These are phyloP conservation scores for Castanea crenata DNA, from an alignment of 306 rosid genomes.

Conservation along the genomic window DNA sequence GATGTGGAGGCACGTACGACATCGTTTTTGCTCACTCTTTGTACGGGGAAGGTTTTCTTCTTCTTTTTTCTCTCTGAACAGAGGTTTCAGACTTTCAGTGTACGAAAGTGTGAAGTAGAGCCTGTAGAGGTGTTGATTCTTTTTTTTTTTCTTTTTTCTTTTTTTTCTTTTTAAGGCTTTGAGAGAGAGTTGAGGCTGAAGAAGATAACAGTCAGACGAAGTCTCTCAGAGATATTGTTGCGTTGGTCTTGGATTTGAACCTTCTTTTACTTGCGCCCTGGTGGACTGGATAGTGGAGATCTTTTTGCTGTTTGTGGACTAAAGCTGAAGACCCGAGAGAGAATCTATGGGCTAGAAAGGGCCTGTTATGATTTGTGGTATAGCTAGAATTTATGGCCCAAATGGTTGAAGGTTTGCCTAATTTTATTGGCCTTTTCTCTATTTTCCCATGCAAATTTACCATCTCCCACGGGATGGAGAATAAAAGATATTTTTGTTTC, in stretches of 20 bases:
- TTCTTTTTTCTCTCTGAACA: neutral
- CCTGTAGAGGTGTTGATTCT: too few relatives aligned
- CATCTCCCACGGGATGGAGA: neutral
- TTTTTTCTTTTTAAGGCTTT: too few relatives aligned
- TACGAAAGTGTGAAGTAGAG: too few relatives aligned
- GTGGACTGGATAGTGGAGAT: neutral
- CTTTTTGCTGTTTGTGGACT: neutral
- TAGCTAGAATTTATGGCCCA: neutral
- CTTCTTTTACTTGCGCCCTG: neutral
- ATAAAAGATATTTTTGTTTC: too few relatives aligned
- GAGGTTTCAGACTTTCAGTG: neutral
- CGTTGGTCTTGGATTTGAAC: too few relatives aligned
- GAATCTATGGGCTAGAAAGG: neutral
- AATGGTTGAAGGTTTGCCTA: neutral
- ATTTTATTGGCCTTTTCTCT: neutral
- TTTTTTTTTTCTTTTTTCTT: too few relatives aligned
- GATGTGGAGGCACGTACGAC: constrained; percentile 91
- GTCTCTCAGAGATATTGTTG: too few relatives aligned
- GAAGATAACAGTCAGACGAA: too few relatives aligned
- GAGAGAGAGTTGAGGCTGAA: too few relatives aligned
- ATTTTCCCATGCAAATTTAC: too few relatives aligned
- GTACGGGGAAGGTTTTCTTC: neutral
- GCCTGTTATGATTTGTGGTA: neutral
- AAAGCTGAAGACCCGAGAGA: neutral
- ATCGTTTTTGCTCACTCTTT: constrained; percentile 36